Conservation (phyloP, 1,284 basidiomycete genomes). For the Tilletia caries region DNA sequence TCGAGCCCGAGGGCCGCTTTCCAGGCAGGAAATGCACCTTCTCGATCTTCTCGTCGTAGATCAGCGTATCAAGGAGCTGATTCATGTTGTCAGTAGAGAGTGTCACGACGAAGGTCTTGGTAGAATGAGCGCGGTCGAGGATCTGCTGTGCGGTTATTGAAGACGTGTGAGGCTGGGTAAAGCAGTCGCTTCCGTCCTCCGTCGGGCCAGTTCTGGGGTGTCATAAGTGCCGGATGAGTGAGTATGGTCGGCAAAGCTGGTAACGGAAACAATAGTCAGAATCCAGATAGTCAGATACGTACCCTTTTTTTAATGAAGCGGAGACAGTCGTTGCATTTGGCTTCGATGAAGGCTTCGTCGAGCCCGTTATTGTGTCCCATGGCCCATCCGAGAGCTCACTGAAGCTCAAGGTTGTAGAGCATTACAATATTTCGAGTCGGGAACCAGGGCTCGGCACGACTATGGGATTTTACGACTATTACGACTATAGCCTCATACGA, state of each 20-base stretch:
- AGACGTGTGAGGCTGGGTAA: slow-evolving; percentile 68
- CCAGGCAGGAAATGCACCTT: slow-evolving; percentile 55
- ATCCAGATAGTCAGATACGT: too few species aligned
- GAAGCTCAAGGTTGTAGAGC: slow-evolving; percentile 80
- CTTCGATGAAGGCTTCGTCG: slow-evolving; percentile 83
- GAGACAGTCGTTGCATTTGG: slow-evolving; percentile 69
- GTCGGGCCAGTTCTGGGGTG: slow-evolving; percentile 39
- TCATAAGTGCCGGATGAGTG: background rate
- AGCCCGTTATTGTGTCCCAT: slow-evolving; percentile 92
- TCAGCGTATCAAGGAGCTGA: slow-evolving; percentile 75
- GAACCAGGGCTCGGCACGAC: too few species aligned
- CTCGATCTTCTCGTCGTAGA: slow-evolving; percentile 81
- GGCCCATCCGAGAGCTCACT: slow-evolving; percentile 85
- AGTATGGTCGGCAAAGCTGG: too few species aligned
- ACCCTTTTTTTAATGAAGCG: slow-evolving; percentile 74
- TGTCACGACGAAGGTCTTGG: slow-evolving; percentile 73
- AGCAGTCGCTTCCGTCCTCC: slow-evolving; percentile 53
- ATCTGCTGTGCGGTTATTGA: slow-evolving; percentile 71
- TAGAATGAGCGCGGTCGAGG: slow-evolving; percentile 68
- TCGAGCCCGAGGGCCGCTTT: background rate
- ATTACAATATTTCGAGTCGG: slow-evolving; percentile 92
- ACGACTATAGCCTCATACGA: too few species aligned
- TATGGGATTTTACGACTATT: too few species aligned
- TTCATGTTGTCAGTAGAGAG: slow-evolving; percentile 79
- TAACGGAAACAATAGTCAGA: too few species aligned